Evolutionary conservation across 768 basidiomycete genomes (phyloP).

Genomic region (Russula abietina): DNA sequence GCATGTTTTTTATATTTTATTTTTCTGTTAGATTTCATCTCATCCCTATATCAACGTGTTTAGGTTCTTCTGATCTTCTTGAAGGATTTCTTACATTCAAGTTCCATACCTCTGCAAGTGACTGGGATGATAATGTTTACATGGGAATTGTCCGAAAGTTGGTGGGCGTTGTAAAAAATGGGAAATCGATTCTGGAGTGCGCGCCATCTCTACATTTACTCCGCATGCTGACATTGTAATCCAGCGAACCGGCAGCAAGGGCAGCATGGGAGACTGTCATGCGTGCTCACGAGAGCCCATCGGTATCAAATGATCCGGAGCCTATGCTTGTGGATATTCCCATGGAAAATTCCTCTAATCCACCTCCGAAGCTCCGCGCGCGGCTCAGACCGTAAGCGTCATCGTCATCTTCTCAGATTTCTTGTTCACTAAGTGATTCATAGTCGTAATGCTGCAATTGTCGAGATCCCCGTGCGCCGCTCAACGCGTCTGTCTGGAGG

Average conservation of each 20-base stretch:
- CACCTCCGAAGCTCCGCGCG: constrained; percentile 1
- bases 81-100: constrained; percentile 17
- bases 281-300: background rate
- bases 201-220: background rate
- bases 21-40: background rate
- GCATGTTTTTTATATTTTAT: background rate
- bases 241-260: constrained; percentile 12
- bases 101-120: constrained; percentile 4
- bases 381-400: constrained; percentile 7
- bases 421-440: background rate
- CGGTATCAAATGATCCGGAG: background rate
- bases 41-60: background rate
- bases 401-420: background rate
- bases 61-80: background rate
- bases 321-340: background rate
- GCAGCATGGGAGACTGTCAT: constrained; percentile 14
- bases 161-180: background rate
- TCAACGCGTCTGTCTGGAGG: constrained; percentile 21
- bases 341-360: background rate
- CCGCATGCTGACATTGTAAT: background rate
- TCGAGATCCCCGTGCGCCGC: constrained; percentile 15
- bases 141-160: background rate
- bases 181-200: constrained; percentile 11
- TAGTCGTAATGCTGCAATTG: background rate
- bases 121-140: constrained; percentile 7